These are phyloP conservation scores for Elsinoe arachidis DNA, from an alignment of 2,329 filamentous ascomycete species.

Conservation along the genomic window DNA sequence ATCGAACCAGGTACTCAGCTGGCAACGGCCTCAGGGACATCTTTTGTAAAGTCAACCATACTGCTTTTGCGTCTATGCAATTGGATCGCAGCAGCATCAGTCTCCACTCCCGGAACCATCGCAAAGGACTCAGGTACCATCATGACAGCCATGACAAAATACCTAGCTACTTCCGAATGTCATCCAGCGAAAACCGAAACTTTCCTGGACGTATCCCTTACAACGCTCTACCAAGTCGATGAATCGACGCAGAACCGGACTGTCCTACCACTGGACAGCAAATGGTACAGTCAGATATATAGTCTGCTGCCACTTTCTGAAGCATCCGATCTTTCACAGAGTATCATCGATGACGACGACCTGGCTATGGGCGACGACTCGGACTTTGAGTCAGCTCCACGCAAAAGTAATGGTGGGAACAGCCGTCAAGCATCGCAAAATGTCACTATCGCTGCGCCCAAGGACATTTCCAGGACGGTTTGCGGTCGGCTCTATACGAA, in stretches of 20 bases:
- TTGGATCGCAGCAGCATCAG: background rate
- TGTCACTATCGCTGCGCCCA: background rate
- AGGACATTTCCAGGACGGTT: background rate
- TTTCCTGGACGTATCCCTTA: background rate
- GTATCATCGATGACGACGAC: constrained; percentile 4
- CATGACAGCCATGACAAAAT: background rate
- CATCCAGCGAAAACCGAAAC: background rate
- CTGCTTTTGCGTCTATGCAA: background rate
- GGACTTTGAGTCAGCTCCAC: constrained; percentile 1
- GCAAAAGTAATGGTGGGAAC: background rate
- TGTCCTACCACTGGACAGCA: background rate
- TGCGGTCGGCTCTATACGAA: constrained; percentile 6
- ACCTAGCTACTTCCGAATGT: background rate
- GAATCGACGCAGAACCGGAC: background rate
- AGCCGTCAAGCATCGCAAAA: constrained; percentile 6
- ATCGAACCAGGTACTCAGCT: background rate
- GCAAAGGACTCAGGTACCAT: background rate
- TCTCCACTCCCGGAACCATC: background rate
- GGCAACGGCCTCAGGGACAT: background rate
- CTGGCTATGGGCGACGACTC: background rate
- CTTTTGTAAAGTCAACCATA: background rate
- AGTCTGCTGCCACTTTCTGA: background rate
- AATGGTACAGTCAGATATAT: constrained; percentile 7
- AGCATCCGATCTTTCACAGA: background rate
- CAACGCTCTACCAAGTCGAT: background rate